Percentiles rank a stretch among this genome's conserved stretches.
Evolutionary conservation across 148 eudicot species (phyloP).

Genomic region (Rhododendron vialii): DNA sequence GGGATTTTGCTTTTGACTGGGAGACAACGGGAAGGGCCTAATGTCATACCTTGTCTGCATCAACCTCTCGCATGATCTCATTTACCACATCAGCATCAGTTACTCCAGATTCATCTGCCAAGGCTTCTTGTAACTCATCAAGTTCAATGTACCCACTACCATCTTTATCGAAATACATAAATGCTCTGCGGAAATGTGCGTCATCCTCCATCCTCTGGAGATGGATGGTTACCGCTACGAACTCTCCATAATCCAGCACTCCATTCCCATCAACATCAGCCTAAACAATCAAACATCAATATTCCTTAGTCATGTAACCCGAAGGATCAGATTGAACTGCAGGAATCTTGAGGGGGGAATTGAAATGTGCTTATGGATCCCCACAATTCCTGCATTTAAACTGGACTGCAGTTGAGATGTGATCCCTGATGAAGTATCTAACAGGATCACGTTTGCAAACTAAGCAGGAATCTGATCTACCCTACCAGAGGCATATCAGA

Average conservation of each 20-base stretch:
- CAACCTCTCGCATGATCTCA: constrained; percentile 88
- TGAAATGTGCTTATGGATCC: not conserved
- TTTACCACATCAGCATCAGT: constrained; percentile 61
- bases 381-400: not conserved
- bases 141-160: constrained; percentile 87
- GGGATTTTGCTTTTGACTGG: not conserved
- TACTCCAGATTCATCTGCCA: constrained; percentile 68
- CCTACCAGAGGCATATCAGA: not conserved
- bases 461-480: not conserved
- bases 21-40: not conserved
- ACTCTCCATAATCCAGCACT: constrained; percentile 86
- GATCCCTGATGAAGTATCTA: not conserved
- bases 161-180: constrained; percentile 79
- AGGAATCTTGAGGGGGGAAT: not conserved
- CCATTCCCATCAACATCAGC: constrained; percentile 97
- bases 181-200: constrained; percentile 85
- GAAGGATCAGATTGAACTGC: not conserved
- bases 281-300: constrained; percentile 28
- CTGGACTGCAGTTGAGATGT: not conserved
- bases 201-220: constrained; percentile 95
- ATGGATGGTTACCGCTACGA: constrained; percentile 95
- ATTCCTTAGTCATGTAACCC: not conserved
- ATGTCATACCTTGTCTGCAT: constrained; percentile 68
- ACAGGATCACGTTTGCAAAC: not conserved
- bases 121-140: constrained; percentile 76